Conservation (phyloP, 345 rosid genomes). For the Pugionium dolabratum region DNA sequence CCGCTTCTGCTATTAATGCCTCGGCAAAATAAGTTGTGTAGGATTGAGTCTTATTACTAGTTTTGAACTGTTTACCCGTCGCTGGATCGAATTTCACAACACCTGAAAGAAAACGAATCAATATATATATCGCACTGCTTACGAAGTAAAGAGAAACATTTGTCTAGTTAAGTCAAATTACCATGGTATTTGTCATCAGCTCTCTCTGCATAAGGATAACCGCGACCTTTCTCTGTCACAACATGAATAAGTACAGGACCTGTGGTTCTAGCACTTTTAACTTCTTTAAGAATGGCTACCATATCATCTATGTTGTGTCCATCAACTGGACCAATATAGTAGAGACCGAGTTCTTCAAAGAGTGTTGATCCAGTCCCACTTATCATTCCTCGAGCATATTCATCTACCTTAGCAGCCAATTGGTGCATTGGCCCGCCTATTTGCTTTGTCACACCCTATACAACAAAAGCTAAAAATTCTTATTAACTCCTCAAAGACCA, state of each 20-base stretch:
- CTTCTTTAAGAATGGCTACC: conserved; percentile 81
- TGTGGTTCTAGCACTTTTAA: conserved; percentile 82
- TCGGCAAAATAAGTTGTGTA: conserved; percentile 93
- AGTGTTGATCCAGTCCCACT: conserved; percentile 94
- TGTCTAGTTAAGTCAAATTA: background rate
- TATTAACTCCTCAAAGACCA: background rate
- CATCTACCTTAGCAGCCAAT: conserved; percentile 94
- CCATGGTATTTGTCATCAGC: conserved; percentile 98
- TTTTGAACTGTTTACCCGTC: conserved; percentile 93
- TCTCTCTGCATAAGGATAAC: conserved; percentile 95
- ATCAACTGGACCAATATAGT: conserved; percentile 96
- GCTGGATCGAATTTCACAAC: conserved; percentile 92
- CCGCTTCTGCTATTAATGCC: conserved; percentile 93
- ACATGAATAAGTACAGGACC: conserved; percentile 97
- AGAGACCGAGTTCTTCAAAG: conserved; percentile 94
- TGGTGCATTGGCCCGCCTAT: conserved; percentile 93
- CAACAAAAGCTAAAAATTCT: conserved; percentile 6
- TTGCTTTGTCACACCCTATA: conserved; percentile 89
- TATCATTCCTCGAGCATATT: conserved; percentile 98
- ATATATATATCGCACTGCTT: background rate
- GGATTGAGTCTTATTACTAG: conserved; percentile 60
- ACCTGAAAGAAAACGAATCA: conserved; percentile 51
- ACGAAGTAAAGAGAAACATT: background rate
- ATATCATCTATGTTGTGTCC: conserved; percentile 95
- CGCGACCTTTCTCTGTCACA: conserved; percentile 97